These are phyloP conservation scores for Coniochaeta ligniaria DNA, from an alignment of 2,329 filamentous ascomycete species.

Conservation along the genomic window DNA sequence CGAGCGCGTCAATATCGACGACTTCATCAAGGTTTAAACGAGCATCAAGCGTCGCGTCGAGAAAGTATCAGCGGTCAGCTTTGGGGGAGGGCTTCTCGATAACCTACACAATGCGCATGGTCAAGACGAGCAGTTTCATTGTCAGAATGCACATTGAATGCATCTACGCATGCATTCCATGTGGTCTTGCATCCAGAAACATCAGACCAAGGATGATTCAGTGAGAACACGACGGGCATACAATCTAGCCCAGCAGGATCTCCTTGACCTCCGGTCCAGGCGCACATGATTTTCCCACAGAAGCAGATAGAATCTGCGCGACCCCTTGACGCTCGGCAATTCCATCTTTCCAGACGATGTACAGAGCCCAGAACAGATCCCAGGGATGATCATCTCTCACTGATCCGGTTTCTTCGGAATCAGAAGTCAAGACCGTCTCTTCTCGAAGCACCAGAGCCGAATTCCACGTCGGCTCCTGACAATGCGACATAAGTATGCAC, in stretches of 20 bases:
- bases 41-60: not conserved
- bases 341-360: not conserved
- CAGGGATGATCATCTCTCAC: not conserved
- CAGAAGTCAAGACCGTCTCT: not conserved
- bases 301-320: not conserved
- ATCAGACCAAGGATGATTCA: too few relatives aligned
- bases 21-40: constrained; percentile 21
- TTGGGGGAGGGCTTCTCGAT: too few relatives aligned
- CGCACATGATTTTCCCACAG: not conserved
- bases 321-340: not conserved
- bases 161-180: too few relatives aligned
- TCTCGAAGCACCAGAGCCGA: not conserved
- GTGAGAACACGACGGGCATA: not conserved
- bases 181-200: too few relatives aligned
- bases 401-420: not conserved
- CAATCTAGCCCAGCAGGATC: not conserved
- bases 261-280: not conserved
- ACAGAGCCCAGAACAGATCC: not conserved
- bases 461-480: not conserved
- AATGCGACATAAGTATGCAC: not conserved
- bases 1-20: constrained; percentile 51
- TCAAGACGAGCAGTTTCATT: too few relatives aligned
- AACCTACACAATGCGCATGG: too few relatives aligned
- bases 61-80: not conserved
- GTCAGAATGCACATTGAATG: too few relatives aligned